Evolutionary conservation across 345 rosid species (phyloP).

Genomic region (Durio zibethinus): DNA sequence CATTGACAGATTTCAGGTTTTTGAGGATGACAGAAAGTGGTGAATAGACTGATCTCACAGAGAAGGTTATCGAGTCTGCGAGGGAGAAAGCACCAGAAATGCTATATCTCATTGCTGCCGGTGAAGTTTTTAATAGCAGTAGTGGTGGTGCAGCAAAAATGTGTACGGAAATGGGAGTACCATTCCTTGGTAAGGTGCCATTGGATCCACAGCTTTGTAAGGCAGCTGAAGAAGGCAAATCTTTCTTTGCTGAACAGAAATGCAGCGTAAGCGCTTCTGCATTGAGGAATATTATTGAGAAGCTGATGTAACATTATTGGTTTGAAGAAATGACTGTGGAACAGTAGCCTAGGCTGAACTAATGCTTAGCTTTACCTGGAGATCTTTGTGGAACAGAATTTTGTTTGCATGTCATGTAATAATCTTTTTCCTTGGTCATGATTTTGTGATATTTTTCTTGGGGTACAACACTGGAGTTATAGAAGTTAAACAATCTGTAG

Average conservation of each 20-base stretch:
- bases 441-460: not conserved
- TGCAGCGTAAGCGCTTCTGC: conserved; percentile 68
- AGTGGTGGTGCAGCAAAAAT: conserved; percentile 74
- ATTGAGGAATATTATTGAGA: conserved; percentile 56
- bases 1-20: conserved; percentile 61
- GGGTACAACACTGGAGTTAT: not conserved
- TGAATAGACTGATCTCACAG: conserved; percentile 56
- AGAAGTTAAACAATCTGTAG: not conserved
- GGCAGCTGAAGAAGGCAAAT: conserved; percentile 93
- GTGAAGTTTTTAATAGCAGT: conserved; percentile 84
- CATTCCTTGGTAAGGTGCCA: conserved; percentile 85
- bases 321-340: conserved; percentile 19
- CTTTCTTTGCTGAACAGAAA: conserved; percentile 68
- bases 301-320: conserved; percentile 35
- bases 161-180: conserved; percentile 82
- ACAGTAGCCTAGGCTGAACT: not conserved
- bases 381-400: not conserved
- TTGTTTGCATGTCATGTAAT: not conserved
- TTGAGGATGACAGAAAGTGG: conserved; percentile 46
- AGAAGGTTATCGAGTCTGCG: conserved; percentile 42
- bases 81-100: conserved; percentile 74
- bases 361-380: not conserved
- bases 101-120: conserved; percentile 48
- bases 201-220: conserved; percentile 90
- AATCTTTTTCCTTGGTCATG: not conserved